Base-by-base conservation (phyloP, 805 yeast genomes). In the Ogataea degrootiae region DNA sequence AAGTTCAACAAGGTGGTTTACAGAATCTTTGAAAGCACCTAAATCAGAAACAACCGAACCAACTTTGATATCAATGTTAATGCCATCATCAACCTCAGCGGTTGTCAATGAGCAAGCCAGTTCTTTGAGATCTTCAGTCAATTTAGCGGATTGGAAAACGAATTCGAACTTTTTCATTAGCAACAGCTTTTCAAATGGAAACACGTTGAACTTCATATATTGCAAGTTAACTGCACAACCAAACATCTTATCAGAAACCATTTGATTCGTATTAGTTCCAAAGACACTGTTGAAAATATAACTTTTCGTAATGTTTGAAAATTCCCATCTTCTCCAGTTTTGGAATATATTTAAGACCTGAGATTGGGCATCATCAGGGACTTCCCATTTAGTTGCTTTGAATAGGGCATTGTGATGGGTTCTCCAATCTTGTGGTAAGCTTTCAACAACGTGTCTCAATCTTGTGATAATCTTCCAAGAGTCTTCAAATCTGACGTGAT, bases 241-340 rank as follows among this genome's bases (percentile, higher is more conserved):
- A 4, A 56, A 35, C 3, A 46, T 29, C 6, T 47, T 29, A 1
- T 37, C 22, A 1, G 14, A 5, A 5, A 15, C n/a, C n/a, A 47
- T 16, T 34, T 48, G 33, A 23, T 57, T 38, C 26, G 44, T 41
- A n/a, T 60, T 56, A 7, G 58, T 57, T n/a, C 60, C 60, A 56
- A 84, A 84, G 2, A 79, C 73, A 51, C 68, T 69, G 33, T 65
- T 63, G 56, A 85, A 80, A 22, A 86, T 70, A 46, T 72, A 78
- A 44, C 82, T 75, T 36, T 76, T 69, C n/a, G 75, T 75, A 21
- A 82, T 75, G 56, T 79, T 79, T 33, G 81, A 73, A 39, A 86
- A 83, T 57, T 92, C 99, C 97, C 98, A 91, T 49, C 82, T 80
- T 71, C 97, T 79, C 97, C 98, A 94, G 14, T 75, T 71, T 0